Conservation (phyloP, 306 rosid species). For the Vigna mungo region DNA sequence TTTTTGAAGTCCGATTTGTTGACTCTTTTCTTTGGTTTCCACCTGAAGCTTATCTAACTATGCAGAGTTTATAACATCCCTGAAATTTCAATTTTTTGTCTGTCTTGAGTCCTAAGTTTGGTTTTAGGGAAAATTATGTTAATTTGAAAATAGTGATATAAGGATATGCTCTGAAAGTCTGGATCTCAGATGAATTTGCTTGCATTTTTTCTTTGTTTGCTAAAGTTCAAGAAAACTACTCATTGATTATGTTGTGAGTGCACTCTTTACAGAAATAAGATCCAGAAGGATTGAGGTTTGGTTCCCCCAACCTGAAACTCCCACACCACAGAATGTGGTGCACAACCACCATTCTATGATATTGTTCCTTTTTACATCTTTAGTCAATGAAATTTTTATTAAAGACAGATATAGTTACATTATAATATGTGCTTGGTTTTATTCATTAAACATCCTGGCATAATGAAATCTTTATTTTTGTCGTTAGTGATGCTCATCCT, state of each 20-base stretch:
- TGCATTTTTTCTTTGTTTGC: slow-evolving; percentile 28
- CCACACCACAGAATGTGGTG: slow-evolving; percentile 16
- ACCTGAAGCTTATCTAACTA: slow-evolving; percentile 16
- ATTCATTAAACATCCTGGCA: too few species aligned
- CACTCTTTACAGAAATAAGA: slow-evolving; percentile 29
- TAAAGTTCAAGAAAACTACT: slow-evolving; percentile 12
- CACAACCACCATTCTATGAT: background rate
- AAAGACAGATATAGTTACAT: slow-evolving; percentile 17
- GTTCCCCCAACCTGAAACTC: slow-evolving; percentile 30
- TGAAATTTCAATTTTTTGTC: background rate
- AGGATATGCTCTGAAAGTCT: slow-evolving; percentile 8
- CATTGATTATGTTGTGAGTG: slow-evolving; percentile 20
- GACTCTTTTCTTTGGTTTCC: slow-evolving; percentile 10
- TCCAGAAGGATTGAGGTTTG: slow-evolving; percentile 15
- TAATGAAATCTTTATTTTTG: too few species aligned
- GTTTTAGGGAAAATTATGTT: slow-evolving; percentile 5
- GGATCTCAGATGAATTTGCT: slow-evolving; percentile 28
- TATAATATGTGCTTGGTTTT: background rate
- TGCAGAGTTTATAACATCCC: slow-evolving; percentile 7
- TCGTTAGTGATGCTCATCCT: slow-evolving; percentile 3
- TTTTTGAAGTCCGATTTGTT: slow-evolving; percentile 24
- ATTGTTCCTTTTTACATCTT: slow-evolving; percentile 19
- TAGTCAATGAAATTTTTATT: slow-evolving; percentile 16
- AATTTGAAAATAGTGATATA: slow-evolving; percentile 29
- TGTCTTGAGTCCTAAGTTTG: slow-evolving; percentile 9